Conservation (phyloP, 169 alveolate genomes). For the Plasmodium inui region DNA sequence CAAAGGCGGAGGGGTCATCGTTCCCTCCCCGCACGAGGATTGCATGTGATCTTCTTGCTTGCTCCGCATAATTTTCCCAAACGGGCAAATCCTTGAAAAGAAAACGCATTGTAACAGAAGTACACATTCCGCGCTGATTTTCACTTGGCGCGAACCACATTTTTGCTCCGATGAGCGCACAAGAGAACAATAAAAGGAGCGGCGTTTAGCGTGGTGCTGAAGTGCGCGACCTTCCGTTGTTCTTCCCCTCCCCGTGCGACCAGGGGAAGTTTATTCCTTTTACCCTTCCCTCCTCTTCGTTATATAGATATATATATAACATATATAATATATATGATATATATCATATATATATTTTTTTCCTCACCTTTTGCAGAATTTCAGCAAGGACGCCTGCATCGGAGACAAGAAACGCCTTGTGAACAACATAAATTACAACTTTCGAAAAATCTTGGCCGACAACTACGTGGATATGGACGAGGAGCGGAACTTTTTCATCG, state of each 20-base stretch:
- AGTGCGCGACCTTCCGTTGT: background rate
- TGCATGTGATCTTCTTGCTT: background rate
- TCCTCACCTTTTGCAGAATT: slow-evolving; percentile 9
- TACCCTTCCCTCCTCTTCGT: background rate
- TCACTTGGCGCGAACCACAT: background rate
- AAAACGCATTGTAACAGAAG: background rate
- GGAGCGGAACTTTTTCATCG: slow-evolving; percentile 37
- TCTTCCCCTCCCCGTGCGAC: background rate
- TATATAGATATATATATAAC: background rate
- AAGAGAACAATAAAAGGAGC: background rate
- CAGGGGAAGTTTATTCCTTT: background rate
- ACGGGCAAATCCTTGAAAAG: background rate
- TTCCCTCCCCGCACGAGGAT: background rate
- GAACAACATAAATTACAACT: slow-evolving; percentile 61
- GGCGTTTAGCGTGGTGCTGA: background rate
- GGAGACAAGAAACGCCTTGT: slow-evolving; percentile 13
- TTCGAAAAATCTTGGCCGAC: slow-evolving; percentile 8
- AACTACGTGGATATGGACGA: background rate
- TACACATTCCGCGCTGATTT: background rate
- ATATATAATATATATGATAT: background rate
- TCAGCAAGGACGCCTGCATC: slow-evolving; percentile 12
- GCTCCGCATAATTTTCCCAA: background rate
- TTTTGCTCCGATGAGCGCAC: background rate
- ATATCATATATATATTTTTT: background rate
- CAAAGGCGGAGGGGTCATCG: background rate